phyloP scores from a whole-genome alignment of 768 basidiomycete genomes.

The Sutorius australiensis region DNA sequence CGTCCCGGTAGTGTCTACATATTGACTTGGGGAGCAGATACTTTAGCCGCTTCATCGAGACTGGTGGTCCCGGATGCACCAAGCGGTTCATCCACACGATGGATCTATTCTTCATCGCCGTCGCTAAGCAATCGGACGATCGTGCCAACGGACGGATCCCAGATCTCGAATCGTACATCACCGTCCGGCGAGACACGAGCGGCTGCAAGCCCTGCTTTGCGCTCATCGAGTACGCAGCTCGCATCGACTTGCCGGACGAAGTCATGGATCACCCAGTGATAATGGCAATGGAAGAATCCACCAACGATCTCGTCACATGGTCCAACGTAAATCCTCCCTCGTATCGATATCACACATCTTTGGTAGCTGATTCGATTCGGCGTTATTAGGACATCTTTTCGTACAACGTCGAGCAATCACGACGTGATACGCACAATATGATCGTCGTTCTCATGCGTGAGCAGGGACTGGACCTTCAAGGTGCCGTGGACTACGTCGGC shows the following conservation, averaged over 20 bases:
- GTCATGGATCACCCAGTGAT: conserved; percentile 51
- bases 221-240: conserved; percentile 51
- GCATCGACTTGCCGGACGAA: conserved; percentile 50
- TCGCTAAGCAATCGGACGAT: conserved; percentile 42
- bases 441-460: conserved; percentile 65
- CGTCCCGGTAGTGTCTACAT: background rate
- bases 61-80: conserved; percentile 38
- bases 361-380: background rate
- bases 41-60: conserved; percentile 36
- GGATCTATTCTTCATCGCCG: conserved; percentile 40
- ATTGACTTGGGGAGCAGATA: conserved; percentile 26
- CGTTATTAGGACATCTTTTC: conserved; percentile 62
- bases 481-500: conserved; percentile 62
- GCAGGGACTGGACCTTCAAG: conserved; percentile 53
- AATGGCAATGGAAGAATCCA: conserved; percentile 40
- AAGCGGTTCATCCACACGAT: conserved; percentile 40
- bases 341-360: background rate
- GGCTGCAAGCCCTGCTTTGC: conserved; percentile 50
- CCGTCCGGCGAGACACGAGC: conserved; percentile 50
- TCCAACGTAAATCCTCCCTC: conserved; percentile 33
- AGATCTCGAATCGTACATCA: conserved; percentile 52
- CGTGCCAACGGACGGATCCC: conserved; percentile 36
- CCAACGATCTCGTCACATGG: conserved; percentile 52
- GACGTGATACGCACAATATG: conserved; percentile 69
- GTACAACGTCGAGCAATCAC: conserved; percentile 71